Evolutionary conservation across 140 eudicot species (phyloP).

Genomic region (Oenanthe javanica): DNA sequence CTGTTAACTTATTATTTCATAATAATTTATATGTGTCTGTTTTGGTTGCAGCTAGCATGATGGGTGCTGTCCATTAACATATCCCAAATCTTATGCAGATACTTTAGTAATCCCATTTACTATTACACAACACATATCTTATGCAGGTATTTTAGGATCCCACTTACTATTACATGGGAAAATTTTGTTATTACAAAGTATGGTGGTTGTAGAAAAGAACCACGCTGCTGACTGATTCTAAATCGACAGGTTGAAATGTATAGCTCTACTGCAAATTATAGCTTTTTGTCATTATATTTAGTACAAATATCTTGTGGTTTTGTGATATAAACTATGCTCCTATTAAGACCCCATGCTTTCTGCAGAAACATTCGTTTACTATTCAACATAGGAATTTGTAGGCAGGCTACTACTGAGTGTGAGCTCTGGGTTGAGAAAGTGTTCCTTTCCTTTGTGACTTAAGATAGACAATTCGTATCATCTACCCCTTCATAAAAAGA

Average conservation of each 20-base stretch:
- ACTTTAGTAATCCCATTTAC: neutral
- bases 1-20: neutral
- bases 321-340: neutral
- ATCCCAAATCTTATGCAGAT: neutral
- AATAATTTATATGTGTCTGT: neutral
- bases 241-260: neutral
- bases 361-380: neutral
- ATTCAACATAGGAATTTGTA: neutral
- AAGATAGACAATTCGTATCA: neutral
- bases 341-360: neutral
- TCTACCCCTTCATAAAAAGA: neutral
- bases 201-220: neutral
- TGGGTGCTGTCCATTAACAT: neutral
- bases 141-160: neutral
- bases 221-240: neutral
- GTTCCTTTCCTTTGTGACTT: neutral
- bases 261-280: neutral
- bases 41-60: conserved; percentile 7
- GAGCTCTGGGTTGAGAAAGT: neutral
- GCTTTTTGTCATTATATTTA: neutral
- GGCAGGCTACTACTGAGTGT: neutral
- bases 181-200: neutral
- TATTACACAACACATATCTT: neutral
- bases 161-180: neutral
- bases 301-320: neutral